Percentiles rank a stretch among this genome's conserved stretches.
Evolutionary conservation across 2,329 filamentous ascomycete species (phyloP).

Genomic region (Pseudophaeomoniella oleicola): DNA sequence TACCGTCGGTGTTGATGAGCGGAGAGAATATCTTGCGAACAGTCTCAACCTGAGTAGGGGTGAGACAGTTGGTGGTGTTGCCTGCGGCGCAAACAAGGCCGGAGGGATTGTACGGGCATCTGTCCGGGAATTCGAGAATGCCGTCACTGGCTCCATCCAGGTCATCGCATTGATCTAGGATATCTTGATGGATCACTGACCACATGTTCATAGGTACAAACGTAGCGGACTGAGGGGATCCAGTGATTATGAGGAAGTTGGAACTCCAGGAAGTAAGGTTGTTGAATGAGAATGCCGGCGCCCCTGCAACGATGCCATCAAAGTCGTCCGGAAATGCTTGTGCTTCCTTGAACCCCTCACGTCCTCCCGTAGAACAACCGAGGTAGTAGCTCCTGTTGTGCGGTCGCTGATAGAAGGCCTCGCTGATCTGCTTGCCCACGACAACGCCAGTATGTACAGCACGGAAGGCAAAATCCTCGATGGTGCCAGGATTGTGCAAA

Average conservation of each 20-base stretch:
- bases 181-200: constrained; percentile 12
- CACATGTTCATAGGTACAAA: constrained; percentile 26
- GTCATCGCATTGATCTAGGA: constrained; percentile 10
- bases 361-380: constrained; percentile 45
- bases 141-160: constrained; percentile 14
- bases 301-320: constrained; percentile 14
- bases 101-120: constrained; percentile 6
- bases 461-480: constrained; percentile 34
- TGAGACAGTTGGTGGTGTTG: constrained; percentile 1
- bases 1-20: constrained; percentile 2
- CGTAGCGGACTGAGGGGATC: neutral
- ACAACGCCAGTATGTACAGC: constrained; percentile 10
- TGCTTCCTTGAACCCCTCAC: constrained; percentile 39
- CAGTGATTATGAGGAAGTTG: neutral
- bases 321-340: constrained; percentile 11
- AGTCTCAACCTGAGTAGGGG: constrained; percentile 1
- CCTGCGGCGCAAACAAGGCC: constrained; percentile 1
- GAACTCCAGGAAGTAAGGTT: constrained; percentile 1
- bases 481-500: constrained; percentile 29
- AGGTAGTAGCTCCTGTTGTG: constrained; percentile 29
- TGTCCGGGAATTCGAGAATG: constrained; percentile 10
- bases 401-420: constrained; percentile 5
- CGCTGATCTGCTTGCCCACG: constrained; percentile 9
- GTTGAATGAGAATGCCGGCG: constrained; percentile 9
- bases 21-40: constrained; percentile 6